These are phyloP conservation scores for Gossypium turneri DNA, from an alignment of 345 rosid species.

Conservation along the genomic window DNA sequence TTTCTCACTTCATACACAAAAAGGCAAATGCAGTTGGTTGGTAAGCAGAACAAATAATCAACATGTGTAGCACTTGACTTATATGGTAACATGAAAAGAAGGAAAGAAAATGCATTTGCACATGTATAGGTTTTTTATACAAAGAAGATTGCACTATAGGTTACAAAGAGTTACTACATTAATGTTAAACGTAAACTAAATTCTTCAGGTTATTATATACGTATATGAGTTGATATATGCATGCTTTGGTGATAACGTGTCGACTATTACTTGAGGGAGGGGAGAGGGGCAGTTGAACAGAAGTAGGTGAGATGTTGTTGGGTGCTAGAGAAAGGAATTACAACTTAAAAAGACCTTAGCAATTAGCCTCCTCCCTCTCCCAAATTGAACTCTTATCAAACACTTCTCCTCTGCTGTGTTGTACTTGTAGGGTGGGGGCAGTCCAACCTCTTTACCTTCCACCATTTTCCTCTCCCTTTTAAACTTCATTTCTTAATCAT, in stretches of 20 bases:
- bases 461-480: constrained; percentile 11
- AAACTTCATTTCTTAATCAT: constrained; percentile 14
- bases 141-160: no score
- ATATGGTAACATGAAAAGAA: no score
- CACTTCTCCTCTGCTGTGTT: no score
- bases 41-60: constrained; percentile 19
- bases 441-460: constrained; percentile 53
- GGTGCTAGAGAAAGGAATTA: constrained; percentile 19
- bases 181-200: no score
- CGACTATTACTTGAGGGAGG: constrained; percentile 17
- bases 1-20: not conserved
- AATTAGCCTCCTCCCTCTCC: constrained; percentile 5
- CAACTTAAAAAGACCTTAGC: not conserved
- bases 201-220: not conserved
- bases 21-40: constrained; percentile 12
- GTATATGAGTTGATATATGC: not conserved
- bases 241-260: constrained; percentile 41
- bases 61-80: no score
- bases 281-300: constrained; percentile 54
- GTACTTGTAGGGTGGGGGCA: constrained; percentile 23
- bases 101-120: no score
- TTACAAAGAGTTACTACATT: no score
- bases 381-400: not conserved
- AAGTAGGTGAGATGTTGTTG: constrained; percentile 66
- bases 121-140: no score